Conservation (phyloP, 2,329 filamentous ascomycete species). For the Pyrenophora teres region DNA sequence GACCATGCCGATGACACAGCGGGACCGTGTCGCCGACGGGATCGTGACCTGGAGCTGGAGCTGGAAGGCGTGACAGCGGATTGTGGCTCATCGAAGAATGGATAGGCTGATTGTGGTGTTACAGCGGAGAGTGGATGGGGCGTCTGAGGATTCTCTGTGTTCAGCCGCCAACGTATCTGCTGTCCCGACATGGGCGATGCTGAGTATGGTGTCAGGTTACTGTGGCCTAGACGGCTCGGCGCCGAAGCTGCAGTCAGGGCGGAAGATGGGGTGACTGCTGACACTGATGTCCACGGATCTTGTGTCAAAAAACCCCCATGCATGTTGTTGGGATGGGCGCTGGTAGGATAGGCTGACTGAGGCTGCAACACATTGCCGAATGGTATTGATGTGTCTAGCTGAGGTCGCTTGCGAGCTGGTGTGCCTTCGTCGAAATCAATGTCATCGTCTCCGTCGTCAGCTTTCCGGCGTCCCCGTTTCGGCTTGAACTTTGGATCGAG, state of each 20-base stretch:
- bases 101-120: slow-evolving; percentile 63
- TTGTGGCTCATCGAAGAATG: slow-evolving; percentile 65
- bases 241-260: slow-evolving; percentile 43
- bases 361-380: slow-evolving; percentile 46
- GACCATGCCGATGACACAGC: slow-evolving; percentile 92
- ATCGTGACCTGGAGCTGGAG: slow-evolving; percentile 53
- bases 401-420: slow-evolving; percentile 61
- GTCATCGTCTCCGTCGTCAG: slow-evolving; percentile 61
- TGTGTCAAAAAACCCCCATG: slow-evolving; percentile 49
- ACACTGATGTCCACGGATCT: slow-evolving; percentile 54
- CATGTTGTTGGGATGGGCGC: slow-evolving; percentile 61
- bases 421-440: slow-evolving; percentile 55
- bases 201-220: slow-evolving; percentile 48
- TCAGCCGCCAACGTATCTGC: slow-evolving; percentile 55
- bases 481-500: slow-evolving; percentile 75
- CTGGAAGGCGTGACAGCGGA: slow-evolving; percentile 73
- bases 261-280: slow-evolving; percentile 46
- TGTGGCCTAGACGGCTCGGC: slow-evolving; percentile 40
- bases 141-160: slow-evolving; percentile 64
- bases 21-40: slow-evolving; percentile 73
- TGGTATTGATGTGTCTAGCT: slow-evolving; percentile 59
- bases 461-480: slow-evolving; percentile 65
- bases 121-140: slow-evolving; percentile 80
- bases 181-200: slow-evolving; percentile 50
- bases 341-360: slow-evolving; percentile 57